A percentile compares a stretch with the other conserved stretches of the same genome.
These are phyloP conservation scores for Phytophthora tubulina DNA, from an alignment of 352 stramenopile genomes.

Conservation along the genomic window DNA sequence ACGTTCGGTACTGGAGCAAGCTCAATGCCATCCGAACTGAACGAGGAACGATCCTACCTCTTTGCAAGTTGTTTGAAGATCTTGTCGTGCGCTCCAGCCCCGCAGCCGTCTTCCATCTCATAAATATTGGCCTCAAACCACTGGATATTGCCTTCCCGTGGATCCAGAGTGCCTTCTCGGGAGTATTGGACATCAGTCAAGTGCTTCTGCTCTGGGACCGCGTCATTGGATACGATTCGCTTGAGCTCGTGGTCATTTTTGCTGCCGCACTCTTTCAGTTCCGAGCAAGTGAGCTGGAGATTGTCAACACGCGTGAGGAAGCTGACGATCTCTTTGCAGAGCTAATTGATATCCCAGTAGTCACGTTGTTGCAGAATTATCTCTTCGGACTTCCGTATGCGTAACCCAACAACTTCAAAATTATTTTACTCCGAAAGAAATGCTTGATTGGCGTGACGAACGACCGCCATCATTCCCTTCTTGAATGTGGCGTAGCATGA, in stretches of 20 bases:
- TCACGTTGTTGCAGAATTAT: conserved; percentile 79
- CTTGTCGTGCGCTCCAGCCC: conserved; percentile 63
- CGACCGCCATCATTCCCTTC: conserved; percentile 46
- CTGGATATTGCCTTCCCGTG: conserved; percentile 83
- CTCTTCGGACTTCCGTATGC: conserved; percentile 60
- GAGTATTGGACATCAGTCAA: conserved; percentile 79
- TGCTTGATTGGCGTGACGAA: conserved; percentile 52
- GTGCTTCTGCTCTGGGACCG: conserved; percentile 85
- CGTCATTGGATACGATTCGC: conserved; percentile 73
- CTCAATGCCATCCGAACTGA: conserved; percentile 73
- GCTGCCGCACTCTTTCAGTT: conserved; percentile 82
- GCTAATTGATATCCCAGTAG: conserved; percentile 72
- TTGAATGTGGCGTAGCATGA: conserved; percentile 64
- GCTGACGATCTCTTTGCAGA: conserved; percentile 73
- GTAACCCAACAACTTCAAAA: neutral
- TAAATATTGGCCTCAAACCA: conserved; percentile 65
- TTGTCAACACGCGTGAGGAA: conserved; percentile 59
- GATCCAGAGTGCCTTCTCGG: conserved; percentile 83
- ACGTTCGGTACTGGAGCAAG: conserved; percentile 82
- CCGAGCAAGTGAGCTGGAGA: conserved; percentile 60
- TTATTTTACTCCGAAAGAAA: conserved; percentile 47
- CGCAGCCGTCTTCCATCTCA: conserved; percentile 65
- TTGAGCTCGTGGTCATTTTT: conserved; percentile 75
- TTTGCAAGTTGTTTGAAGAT: conserved; percentile 84
- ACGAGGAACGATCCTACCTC: conserved; percentile 62